Percentiles rank a stretch among this genome's conserved stretches.
Conservation (phyloP, 1,139 yeast species). For the Suhomyces panamericanus region DNA sequence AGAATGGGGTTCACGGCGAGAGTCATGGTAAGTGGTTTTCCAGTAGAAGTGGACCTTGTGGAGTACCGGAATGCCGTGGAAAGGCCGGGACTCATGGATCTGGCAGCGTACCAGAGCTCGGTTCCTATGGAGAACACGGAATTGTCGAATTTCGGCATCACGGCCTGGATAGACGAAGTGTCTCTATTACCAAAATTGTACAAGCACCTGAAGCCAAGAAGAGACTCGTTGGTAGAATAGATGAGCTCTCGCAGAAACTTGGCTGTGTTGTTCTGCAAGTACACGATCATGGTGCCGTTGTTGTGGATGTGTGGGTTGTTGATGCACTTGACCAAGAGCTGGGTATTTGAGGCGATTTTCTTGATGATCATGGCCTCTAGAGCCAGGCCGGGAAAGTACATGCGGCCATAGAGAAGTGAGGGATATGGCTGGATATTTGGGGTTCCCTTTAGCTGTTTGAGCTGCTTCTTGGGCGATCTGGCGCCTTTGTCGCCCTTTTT, state of each 20-base stretch:
- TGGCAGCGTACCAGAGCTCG: slow-evolving; percentile 87
- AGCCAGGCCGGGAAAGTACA: slow-evolving; percentile 85
- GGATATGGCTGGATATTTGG: background rate
- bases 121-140: slow-evolving; percentile 71
- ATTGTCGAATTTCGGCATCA: slow-evolving; percentile 44
- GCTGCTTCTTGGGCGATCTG: background rate
- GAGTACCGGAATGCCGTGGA: slow-evolving; percentile 85
- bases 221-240: slow-evolving; percentile 84
- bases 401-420: slow-evolving; percentile 64
- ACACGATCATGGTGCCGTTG: slow-evolving; percentile 64
- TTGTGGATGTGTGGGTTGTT: slow-evolving; percentile 63
- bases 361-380: slow-evolving; percentile 87
- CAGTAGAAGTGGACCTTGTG: slow-evolving; percentile 82
- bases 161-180: slow-evolving; percentile 24
- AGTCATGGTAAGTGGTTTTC: slow-evolving; percentile 87
- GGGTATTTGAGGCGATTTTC: slow-evolving; percentile 59
- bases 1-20: slow-evolving; percentile 84
- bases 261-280: slow-evolving; percentile 68
- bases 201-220: slow-evolving; percentile 79
- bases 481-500: background rate
- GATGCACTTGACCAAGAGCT: slow-evolving; percentile 71
- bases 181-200: slow-evolving; percentile 61
- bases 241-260: slow-evolving; percentile 72
- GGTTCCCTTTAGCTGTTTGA: background rate
- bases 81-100: slow-evolving; percentile 79